phyloP scores from a whole-genome alignment of 2,329 filamentous ascomycete genomes.

The Sarocladium strictum region DNA sequence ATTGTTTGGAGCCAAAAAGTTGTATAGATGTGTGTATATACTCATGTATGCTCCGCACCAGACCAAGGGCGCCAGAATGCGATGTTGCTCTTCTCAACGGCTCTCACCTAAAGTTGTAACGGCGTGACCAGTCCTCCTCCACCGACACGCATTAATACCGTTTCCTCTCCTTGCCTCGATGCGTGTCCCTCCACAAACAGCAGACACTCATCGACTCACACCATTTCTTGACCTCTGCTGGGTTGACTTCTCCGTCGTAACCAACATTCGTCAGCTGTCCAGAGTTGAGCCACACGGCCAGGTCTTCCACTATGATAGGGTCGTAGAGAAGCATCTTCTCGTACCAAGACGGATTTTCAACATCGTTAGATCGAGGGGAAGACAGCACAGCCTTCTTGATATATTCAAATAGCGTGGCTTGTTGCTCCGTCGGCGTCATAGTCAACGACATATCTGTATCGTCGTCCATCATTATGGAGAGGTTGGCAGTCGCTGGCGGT shows the following conservation, averaged over 20 bases:
- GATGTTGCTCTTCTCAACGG: too few relatives aligned
- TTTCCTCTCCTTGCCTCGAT: constrained; percentile 48
- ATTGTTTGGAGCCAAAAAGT: background rate
- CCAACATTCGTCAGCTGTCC: constrained; percentile 58
- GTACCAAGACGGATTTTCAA: constrained; percentile 63
- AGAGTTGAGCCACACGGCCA: constrained; percentile 76
- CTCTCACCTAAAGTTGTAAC: too few relatives aligned
- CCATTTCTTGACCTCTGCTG: constrained; percentile 74
- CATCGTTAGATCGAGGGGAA: constrained; percentile 43
- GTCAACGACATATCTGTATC: constrained; percentile 38
- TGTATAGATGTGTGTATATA: background rate
- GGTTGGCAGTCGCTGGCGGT: constrained; percentile 34
- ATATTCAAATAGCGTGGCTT: constrained; percentile 40
- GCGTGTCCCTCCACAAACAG: constrained; percentile 64
- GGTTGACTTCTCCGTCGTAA: constrained; percentile 58
- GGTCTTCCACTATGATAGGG: constrained; percentile 79
- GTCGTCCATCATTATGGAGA: constrained; percentile 38
- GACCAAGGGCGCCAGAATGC: too few relatives aligned
- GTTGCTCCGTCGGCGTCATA: constrained; percentile 32
- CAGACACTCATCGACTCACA: constrained; percentile 84
- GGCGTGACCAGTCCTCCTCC: too few relatives aligned
- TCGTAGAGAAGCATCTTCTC: constrained; percentile 95
- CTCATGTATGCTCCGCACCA: background rate
- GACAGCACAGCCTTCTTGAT: constrained; percentile 51
- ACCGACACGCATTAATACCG: constrained; percentile 24